phyloP scores from a whole-genome alignment of 2,329 filamentous ascomycete genomes.

The Colletotrichum karsti region DNA sequence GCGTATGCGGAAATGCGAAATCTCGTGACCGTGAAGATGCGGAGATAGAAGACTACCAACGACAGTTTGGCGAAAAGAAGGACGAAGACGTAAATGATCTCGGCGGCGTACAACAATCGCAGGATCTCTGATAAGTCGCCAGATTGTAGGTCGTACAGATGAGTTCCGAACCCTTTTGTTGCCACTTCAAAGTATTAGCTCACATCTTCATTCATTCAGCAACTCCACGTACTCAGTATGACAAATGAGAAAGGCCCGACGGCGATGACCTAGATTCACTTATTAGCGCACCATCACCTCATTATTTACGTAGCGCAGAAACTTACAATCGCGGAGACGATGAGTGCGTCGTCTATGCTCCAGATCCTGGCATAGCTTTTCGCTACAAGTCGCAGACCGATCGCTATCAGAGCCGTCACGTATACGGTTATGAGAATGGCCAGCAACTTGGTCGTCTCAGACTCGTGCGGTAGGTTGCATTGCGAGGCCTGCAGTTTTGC shows the following conservation, averaged over 20 bases:
- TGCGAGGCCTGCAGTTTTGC: constrained; percentile 21
- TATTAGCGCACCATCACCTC: too few relatives aligned
- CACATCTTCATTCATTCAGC: accelerated
- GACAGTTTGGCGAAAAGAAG: constrained; percentile 38
- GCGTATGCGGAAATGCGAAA: constrained; percentile 37
- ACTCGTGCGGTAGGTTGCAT: constrained; percentile 26
- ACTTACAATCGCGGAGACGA: constrained; percentile 17
- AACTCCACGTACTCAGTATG: not conserved
- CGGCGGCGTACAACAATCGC: constrained; percentile 31
- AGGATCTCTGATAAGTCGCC: constrained; percentile 12
- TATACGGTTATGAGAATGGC: constrained; percentile 15
- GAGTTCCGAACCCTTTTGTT: constrained; percentile 20
- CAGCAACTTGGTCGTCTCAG: constrained; percentile 1
- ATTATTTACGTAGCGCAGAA: too few relatives aligned
- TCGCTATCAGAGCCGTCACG: not conserved
- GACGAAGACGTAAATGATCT: constrained; percentile 40
- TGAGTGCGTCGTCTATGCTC: constrained; percentile 15
- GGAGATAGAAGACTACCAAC: constrained; percentile 41
- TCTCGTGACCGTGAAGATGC: constrained; percentile 35
- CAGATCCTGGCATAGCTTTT: constrained; percentile 11
- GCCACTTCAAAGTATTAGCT: constrained; percentile 7
- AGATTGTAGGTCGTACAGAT: constrained; percentile 25
- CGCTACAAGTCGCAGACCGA: constrained; percentile 10
- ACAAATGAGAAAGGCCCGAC: constrained; percentile 17
- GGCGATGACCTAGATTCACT: not conserved